Evolutionary conservation across 345 rosid species (phyloP), one percentile per base, ranked within the genome.

Genomic region (Linum lewisii): DNA sequence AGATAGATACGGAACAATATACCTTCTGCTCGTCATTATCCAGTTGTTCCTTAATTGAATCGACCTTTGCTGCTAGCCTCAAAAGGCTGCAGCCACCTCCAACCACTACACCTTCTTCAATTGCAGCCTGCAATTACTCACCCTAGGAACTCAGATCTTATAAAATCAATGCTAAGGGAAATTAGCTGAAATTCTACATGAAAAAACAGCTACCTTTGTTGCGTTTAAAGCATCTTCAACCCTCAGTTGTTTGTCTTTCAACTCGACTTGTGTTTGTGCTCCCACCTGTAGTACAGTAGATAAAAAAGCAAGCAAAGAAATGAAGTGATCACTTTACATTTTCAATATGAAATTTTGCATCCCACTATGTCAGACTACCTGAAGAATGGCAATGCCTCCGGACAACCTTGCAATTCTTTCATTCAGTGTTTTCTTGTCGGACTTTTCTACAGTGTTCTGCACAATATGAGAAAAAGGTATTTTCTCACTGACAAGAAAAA

Each of bases 211-310:
- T 60, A 88, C 96, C 95, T 92, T 92, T 5, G 98, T 92, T 58
- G 98, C 95, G 72, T 91, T 91, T 68, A 88, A 63, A 68, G 98
- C 96, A 80, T 88, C 98, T 78, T 88, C 98, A 51, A 82, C 74
- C 59, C 83, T 81, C 51, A 88, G 83, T 73, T 83, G 90, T 66
- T 88, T 92, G 68, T 92, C 98, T 76, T 86, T 92, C 78, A 86
- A 69, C 75, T 92, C 96, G 61, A 92, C 84, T 66, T 78, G 84
- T 6, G 96, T 92, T 59, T 83, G 96, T 63, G 95, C 98, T 71
- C 98, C 98, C 20, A 86, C 96, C 96, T 91, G 55, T 66, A 19
- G 24, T 70, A 63, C n/a, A n/a, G 62, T 34, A 51, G 52, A 61
- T 58, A 62, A 56, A 59, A 42, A 20, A 51, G 45, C 47, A 44